These are phyloP conservation scores for Domatiomyces catenatus DNA, from an alignment of 2,329 filamentous ascomycete species.

Conservation along the genomic window DNA sequence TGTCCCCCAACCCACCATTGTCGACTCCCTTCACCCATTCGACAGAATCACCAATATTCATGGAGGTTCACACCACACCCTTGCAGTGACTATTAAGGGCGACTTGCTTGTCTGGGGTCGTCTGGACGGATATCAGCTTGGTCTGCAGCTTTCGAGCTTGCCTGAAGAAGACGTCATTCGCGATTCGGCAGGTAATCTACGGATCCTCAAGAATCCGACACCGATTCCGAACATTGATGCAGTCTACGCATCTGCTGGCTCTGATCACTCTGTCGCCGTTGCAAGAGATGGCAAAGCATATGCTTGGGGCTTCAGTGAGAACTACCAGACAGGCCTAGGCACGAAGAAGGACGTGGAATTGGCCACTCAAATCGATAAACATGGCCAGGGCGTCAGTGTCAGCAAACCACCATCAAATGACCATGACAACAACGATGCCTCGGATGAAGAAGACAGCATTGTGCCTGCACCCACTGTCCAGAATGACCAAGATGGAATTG, in stretches of 20 bases:
- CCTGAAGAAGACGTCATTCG: conserved; percentile 45
- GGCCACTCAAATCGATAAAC: conserved; percentile 56
- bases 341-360: conserved; percentile 62
- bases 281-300: conserved; percentile 54
- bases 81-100: conserved; percentile 39
- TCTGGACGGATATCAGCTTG: conserved; percentile 44
- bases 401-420: background rate
- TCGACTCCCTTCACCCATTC: conserved; percentile 48
- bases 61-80: conserved; percentile 62
- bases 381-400: background rate
- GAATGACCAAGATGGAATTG: conserved; percentile 27
- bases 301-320: conserved; percentile 66
- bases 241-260: conserved; percentile 44
- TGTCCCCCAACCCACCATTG: conserved; percentile 54
- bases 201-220: conserved; percentile 55
- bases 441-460: background rate
- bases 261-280: conserved; percentile 60
- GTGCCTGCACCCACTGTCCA: conserved; percentile 46
- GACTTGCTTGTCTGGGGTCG: conserved; percentile 46
- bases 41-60: conserved; percentile 49
- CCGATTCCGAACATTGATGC: conserved; percentile 45
- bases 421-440: background rate
- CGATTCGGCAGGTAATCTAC: conserved; percentile 46
- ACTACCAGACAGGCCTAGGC: conserved; percentile 67
- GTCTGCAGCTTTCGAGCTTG: conserved; percentile 42